phyloP scores from a whole-genome alignment of 2,329 filamentous ascomycete genomes.

The Fusarium succisae region DNA sequence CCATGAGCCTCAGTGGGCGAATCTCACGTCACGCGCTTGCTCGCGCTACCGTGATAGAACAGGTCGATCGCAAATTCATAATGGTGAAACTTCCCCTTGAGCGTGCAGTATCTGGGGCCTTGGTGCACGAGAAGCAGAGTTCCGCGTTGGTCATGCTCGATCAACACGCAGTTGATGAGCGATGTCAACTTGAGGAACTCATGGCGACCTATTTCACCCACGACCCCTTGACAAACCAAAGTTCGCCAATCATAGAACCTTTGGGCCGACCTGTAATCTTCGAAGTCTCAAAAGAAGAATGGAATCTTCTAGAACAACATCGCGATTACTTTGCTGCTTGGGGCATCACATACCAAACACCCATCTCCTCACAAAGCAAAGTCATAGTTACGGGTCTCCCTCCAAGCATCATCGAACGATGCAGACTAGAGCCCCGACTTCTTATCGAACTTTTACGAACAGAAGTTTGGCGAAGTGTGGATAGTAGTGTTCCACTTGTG shows the following conservation, averaged over 20 bases:
- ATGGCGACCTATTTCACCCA: constrained; percentile 62
- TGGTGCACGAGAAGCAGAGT: constrained; percentile 28
- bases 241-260: constrained; percentile 45
- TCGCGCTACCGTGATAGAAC: constrained; percentile 74
- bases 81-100: constrained; percentile 66
- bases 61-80: constrained; percentile 93
- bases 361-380: constrained; percentile 40
- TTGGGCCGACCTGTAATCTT: constrained; percentile 69
- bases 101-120: background rate
- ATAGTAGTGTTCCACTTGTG: constrained; percentile 46
- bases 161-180: constrained; percentile 94
- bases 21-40: constrained; percentile 71
- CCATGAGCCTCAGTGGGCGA: constrained; percentile 49
- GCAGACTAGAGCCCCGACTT: constrained; percentile 74
- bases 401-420: constrained; percentile 77
- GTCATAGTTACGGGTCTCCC: constrained; percentile 71
- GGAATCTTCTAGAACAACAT: constrained; percentile 63
- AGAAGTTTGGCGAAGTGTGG: constrained; percentile 75
- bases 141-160: constrained; percentile 81
- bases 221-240: background rate
- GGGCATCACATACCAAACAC: constrained; percentile 73
- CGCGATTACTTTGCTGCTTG: constrained; percentile 71
- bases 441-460: constrained; percentile 78
- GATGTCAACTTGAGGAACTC: constrained; percentile 80
- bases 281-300: constrained; percentile 70